These are phyloP conservation scores for Talaromyces adpressus DNA, from an alignment of 495 filamentous ascomycete species.

Conservation along the genomic window DNA sequence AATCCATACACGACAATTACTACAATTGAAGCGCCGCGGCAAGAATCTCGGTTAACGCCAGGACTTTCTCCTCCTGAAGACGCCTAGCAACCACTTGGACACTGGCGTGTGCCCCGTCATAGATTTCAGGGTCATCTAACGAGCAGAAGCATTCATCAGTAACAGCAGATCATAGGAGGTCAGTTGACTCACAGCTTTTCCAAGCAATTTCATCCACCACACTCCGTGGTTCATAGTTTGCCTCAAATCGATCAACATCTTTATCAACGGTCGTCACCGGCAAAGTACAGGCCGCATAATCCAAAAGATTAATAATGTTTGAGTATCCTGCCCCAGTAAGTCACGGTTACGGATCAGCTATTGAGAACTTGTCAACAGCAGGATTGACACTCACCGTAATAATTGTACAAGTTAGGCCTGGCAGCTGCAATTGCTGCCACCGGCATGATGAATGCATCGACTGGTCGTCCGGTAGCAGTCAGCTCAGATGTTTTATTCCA, in stretches of 20 bases:
- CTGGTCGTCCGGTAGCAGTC: constrained; percentile 51
- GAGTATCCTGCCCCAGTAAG: constrained; percentile 28
- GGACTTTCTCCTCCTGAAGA: constrained; percentile 5
- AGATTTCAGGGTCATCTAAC: constrained; percentile 45
- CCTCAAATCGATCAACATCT: constrained; percentile 36
- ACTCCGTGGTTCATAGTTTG: constrained; percentile 26
- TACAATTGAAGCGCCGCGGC: neutral
- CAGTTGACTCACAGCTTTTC: constrained; percentile 45
- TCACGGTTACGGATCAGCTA: neutral
- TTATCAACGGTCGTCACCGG: constrained; percentile 53
- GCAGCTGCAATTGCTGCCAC: constrained; percentile 40
- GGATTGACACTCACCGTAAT: constrained; percentile 18
- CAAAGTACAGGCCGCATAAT: constrained; percentile 51
- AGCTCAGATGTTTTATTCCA: constrained; percentile 53
- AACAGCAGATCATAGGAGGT: neutral
- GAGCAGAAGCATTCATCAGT: neutral
- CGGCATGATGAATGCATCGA: constrained; percentile 47
- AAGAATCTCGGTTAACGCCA: neutral
- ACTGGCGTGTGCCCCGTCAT: constrained; percentile 48
- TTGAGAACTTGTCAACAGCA: neutral
- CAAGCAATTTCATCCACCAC: constrained; percentile 37
- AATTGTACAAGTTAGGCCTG: constrained; percentile 36
- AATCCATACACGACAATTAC: neutral
- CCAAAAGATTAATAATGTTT: constrained; percentile 46
- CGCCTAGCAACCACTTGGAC: constrained; percentile 32